Evolutionary conservation across 2,329 filamentous ascomycete genomes (phyloP).

Genomic region (Hypoxylon sp.): DNA sequence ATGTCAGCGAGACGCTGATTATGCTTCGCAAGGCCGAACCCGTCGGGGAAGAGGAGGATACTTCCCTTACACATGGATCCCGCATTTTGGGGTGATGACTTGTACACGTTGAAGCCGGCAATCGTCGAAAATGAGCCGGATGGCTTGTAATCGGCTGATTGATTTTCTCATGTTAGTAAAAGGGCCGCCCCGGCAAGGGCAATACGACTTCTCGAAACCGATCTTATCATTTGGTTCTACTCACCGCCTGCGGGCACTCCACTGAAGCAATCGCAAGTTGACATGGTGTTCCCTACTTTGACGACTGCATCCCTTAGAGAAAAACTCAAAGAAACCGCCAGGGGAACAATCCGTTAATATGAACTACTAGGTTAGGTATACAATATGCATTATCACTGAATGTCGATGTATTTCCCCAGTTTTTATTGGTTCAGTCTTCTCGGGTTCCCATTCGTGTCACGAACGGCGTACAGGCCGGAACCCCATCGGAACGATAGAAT

Average conservation of each 20-base stretch:
- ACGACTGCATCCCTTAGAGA: background rate
- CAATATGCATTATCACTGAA: background rate
- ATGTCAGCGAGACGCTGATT: constrained; percentile 29
- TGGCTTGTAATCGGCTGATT: constrained; percentile 3
- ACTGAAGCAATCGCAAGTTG: constrained; percentile 27
- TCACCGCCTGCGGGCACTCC: constrained; percentile 20
- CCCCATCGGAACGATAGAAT: constrained; percentile 4
- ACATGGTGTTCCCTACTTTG: background rate
- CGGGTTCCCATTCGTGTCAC: no score
- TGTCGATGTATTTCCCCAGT: background rate
- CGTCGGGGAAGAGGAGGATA: constrained; percentile 20
- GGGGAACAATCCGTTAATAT: background rate
- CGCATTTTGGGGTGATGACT: background rate
- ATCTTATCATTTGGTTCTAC: background rate
- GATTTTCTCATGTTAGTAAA: background rate
- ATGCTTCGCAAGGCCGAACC: constrained; percentile 27
- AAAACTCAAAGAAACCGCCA: background rate
- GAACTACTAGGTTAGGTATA: no score
- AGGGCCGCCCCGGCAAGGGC: background rate
- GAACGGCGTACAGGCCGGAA: constrained; percentile 9
- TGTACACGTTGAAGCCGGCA: constrained; percentile 22
- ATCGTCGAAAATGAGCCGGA: constrained; percentile 9
- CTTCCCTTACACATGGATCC: background rate
- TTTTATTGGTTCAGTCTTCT: background rate
- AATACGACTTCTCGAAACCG: background rate